Evolutionary conservation across 78 protist species (phyloP), one percentile per base, ranked within the genome.

Genomic region (Planoprotostelium fungivorum): DNA sequence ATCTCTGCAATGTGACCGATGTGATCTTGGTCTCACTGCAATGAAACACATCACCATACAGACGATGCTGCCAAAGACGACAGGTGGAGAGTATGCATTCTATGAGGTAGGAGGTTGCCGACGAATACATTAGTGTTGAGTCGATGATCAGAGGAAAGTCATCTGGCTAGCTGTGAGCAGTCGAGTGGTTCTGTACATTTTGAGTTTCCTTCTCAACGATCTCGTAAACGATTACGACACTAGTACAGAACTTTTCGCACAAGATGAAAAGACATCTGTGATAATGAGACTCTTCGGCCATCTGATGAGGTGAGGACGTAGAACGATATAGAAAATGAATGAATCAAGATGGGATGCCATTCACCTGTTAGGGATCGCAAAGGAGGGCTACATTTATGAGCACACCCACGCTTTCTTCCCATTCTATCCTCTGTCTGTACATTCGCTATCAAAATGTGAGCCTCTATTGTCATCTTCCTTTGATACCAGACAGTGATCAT

Each of bases 371-470:
- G 83, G 94, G 63, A 92, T 92, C 1, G 91, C 94, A 10, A 92
- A 92, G 83, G 87, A 29, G 84, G 87, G 87, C 31, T 92, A 92
- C 63, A 90, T 90, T 36, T 90, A 63, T 38, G 94, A 92, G 85
- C 94, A 92, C 84, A 88, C 85, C 37, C 94, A 92, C 63, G 94
- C 94, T n/a, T 92, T 92, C 89, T 92, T 92, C 34, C 94, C 94
- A 28, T 28, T 89, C 0, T 89, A 37, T 35, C 94, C 94, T 29
- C n/a, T 92, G 35, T 31, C 37, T 34, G 73, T 92, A 39, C 37
- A 88, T 63, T 34, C 36, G 51, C 28, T 84, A 34, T 85, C 89
- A 88, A 88, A 85, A 73, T 35, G 94, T 91, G 89, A 37, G 23
- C 36, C 29, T 73, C 36, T 29, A 73, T 29, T 73, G 84, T 73